Evolutionary conservation across 805 yeast species (phyloP).

Genomic region (Vanderwaltozyma verrucispora): DNA sequence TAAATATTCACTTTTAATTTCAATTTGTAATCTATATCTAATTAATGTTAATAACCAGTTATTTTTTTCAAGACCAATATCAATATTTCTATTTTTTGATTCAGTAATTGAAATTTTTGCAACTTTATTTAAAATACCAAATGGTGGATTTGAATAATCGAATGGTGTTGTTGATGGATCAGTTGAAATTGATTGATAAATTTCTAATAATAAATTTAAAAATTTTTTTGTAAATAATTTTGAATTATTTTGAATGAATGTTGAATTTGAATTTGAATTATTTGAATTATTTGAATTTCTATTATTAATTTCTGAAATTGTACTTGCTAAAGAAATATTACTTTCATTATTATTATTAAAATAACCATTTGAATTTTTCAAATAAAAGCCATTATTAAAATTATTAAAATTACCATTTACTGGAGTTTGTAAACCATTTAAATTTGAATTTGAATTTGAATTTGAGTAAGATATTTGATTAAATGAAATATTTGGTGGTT

Average conservation of each 20-base stretch:
- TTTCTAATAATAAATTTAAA: constrained; percentile 36
- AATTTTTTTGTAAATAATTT: constrained; percentile 26
- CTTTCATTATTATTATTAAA: constrained; percentile 5
- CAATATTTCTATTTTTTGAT: constrained; percentile 27
- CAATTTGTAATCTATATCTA: constrained; percentile 30
- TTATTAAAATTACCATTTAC: background rate
- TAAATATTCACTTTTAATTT: constrained; percentile 22
- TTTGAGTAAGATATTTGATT: background rate
- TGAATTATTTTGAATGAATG: constrained; percentile 1
- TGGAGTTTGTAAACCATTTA: background rate
- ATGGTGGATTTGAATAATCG: constrained; percentile 53
- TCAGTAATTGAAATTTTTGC: constrained; percentile 42
- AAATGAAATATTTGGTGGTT: constrained; percentile 1
- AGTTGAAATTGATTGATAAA: constrained; percentile 39
- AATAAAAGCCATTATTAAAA: background rate
- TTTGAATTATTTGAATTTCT: background rate
- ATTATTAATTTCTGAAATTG: constrained; percentile 14
- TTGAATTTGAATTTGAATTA: background rate
- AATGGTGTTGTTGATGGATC: constrained; percentile 63
- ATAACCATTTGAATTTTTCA: background rate
- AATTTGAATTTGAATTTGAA: too few relatives aligned
- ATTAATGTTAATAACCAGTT: constrained; percentile 30
- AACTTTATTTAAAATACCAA: constrained; percentile 51
- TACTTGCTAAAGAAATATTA: constrained; percentile 22
- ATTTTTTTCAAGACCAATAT: constrained; percentile 31